Evolutionary conservation across 2,329 filamentous ascomycete species (phyloP).

Genomic region (Magnaporthales sp.): DNA sequence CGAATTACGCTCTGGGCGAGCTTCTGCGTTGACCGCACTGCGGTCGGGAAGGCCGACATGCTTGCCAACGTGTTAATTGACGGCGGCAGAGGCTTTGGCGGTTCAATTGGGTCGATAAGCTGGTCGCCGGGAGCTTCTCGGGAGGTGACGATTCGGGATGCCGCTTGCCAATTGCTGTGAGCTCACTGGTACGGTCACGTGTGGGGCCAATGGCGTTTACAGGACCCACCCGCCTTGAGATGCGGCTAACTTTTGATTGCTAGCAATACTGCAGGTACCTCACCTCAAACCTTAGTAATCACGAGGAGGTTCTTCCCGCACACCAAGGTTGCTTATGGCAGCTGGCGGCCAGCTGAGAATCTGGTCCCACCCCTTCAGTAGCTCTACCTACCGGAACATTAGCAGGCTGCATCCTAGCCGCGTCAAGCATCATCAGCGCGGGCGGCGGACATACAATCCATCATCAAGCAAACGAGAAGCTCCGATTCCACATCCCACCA

Average conservation of each 20-base stretch:
- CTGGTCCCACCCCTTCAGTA: background rate
- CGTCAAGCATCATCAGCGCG: conserved; percentile 19
- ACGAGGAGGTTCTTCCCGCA: background rate
- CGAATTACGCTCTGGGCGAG: conserved; percentile 36
- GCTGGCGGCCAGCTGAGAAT: background rate
- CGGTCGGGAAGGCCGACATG: conserved; percentile 49
- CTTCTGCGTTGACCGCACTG: conserved; percentile 43
- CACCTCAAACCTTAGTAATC: background rate
- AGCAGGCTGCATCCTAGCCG: conserved; percentile 34
- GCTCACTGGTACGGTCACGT: conserved; percentile 6
- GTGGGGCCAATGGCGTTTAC: conserved; percentile 4
- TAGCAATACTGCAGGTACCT: background rate
- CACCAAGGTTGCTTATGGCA: conserved; percentile 3
- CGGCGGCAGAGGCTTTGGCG: conserved; percentile 20
- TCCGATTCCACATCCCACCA: conserved; percentile 1
- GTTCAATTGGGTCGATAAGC: conserved; percentile 17
- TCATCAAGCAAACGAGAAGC: conserved; percentile 1
- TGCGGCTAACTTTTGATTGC: background rate
- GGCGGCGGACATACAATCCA: background rate
- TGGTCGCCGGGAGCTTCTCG: background rate
- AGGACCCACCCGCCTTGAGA: background rate
- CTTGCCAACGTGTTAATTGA: conserved; percentile 23
- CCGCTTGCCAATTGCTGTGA: conserved; percentile 5
- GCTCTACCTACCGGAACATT: background rate
- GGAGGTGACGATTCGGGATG: conserved; percentile 3